Percentiles rank a stretch among this genome's conserved stretches.
These are phyloP conservation scores for Zopfia rhizophila DNA, from an alignment of 2,329 filamentous ascomycete genomes.

Conservation along the genomic window DNA sequence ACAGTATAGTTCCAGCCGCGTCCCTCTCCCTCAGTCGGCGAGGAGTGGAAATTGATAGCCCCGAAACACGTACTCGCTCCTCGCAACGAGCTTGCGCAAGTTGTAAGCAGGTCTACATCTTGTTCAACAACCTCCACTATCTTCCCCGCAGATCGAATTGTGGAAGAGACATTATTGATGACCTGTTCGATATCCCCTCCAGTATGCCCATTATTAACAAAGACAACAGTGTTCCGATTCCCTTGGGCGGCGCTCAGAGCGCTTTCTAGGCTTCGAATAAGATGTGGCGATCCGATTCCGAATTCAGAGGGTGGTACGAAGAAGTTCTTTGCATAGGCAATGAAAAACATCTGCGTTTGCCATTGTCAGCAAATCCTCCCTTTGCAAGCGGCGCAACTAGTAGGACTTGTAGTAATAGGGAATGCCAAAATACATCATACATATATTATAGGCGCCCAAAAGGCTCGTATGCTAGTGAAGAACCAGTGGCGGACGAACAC, in stretches of 20 bases:
- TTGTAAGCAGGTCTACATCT: conserved; percentile 67
- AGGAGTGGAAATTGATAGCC: conserved; percentile 79
- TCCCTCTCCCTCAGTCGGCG: conserved; percentile 73
- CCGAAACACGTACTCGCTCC: conserved; percentile 79
- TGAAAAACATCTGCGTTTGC: conserved; percentile 55
- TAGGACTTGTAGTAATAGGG: not conserved
- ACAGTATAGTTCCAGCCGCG: conserved; percentile 88
- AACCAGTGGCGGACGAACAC: conserved; percentile 64
- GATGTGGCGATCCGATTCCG: conserved; percentile 72
- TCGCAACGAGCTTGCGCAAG: conserved; percentile 66
- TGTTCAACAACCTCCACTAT: conserved; percentile 64
- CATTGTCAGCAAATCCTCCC: conserved; percentile 1
- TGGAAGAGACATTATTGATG: conserved; percentile 70
- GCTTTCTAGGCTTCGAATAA: conserved; percentile 71
- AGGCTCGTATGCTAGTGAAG: conserved; percentile 65
- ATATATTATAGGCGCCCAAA: conserved; percentile 67
- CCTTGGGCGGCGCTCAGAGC: conserved; percentile 68
- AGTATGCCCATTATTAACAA: conserved; percentile 77
- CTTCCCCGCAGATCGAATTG: conserved; percentile 67
- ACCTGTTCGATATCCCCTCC: conserved; percentile 78
- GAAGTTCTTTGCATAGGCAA: conserved; percentile 79
- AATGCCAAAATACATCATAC: conserved; percentile 31
- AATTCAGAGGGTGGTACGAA: conserved; percentile 81
- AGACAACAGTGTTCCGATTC: conserved; percentile 75
- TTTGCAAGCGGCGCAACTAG: not conserved